Evolutionary conservation across 75 land plant species (phyloP), one percentile per base, ranked within the genome.

Genomic region (Adiantum capillusveneris): DNA sequence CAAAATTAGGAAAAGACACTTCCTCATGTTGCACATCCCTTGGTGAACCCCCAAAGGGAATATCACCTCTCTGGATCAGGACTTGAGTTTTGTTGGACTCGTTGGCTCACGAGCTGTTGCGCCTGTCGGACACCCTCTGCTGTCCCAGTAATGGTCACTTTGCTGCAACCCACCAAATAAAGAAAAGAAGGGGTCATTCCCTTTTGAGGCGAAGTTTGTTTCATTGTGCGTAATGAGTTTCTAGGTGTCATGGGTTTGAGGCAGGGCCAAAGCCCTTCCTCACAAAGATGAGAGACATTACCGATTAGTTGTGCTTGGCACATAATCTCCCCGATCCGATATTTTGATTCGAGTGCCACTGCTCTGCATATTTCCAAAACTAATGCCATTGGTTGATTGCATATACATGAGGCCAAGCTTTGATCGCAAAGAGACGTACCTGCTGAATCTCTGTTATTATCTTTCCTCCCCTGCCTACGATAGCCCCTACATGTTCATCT

Each of bases 401-500:
- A 5, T 34, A 5, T 34, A 34, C 3, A 34, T 34, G 37, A 34
- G 9, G n/a, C n/a, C n/a, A n/a, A n/a, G 3, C 37, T 34, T 9
- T 34, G 37, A 34, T 34, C 9, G 37, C 9, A n/a, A n/a, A n/a
- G 37, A 34, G 37, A 9, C 9, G 26, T n/a, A 90, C 96, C 83
- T 90, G 96, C 60, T 80, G 83, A 27, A 90, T 83, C 54, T 90
- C 96, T 57, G 59, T 72, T 50, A 90, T 78, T 45, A 65, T 87
- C 64, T 79, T 86, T 43, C 96, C 96, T 59, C 84, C 91, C 53
- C 96, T 88, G 44, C 96, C 96, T 56, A 90, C 77, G 44, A 90
- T 84, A 19, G 76, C 61, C 6, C 96, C 96, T 57, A 90, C 80
- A 63, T 84, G 92, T 48, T 81, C 96, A 75, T 90, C 96, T 30